Percentiles rank a stretch among this genome's conserved stretches.
Conservation (phyloP, 495 filamentous ascomycete species). For the Penicillium ochrochloron region DNA sequence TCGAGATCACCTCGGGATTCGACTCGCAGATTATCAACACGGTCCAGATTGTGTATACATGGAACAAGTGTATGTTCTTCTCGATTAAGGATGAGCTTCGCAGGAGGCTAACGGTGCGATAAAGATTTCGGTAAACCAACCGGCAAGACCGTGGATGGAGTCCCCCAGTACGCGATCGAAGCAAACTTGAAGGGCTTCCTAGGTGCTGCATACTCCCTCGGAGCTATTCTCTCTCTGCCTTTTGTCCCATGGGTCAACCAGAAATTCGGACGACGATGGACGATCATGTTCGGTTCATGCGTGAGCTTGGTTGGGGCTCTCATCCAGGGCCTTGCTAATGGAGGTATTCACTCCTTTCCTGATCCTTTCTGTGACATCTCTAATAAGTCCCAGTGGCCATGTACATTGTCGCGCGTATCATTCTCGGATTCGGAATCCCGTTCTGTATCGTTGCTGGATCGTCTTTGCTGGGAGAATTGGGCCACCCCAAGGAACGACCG, state of each 20-base stretch:
- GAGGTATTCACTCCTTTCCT: conserved; percentile 19
- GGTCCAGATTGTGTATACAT: conserved; percentile 63
- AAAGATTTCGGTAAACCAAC: conserved; percentile 44
- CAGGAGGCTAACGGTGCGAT: conserved; percentile 8
- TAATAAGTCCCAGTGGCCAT: conserved; percentile 53
- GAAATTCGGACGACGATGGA: conserved; percentile 57
- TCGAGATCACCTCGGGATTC: conserved; percentile 74
- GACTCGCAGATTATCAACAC: conserved; percentile 75
- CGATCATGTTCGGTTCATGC: conserved; percentile 62
- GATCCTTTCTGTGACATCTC: neutral
- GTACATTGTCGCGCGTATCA: conserved; percentile 67
- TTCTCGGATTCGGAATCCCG: conserved; percentile 68
- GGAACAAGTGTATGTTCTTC: conserved; percentile 56
- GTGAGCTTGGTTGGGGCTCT: conserved; percentile 63
- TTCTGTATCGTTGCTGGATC: conserved; percentile 69
- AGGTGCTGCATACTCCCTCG: conserved; percentile 37
- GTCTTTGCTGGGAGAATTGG: conserved; percentile 66
- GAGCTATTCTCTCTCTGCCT: conserved; percentile 60
- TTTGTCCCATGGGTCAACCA: conserved; percentile 64
- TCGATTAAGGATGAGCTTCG: conserved; percentile 5
- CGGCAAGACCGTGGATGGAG: conserved; percentile 26
- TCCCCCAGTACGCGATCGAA: conserved; percentile 27
- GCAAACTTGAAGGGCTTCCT: conserved; percentile 35
- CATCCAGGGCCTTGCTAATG: conserved; percentile 53
- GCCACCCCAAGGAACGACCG: conserved; percentile 67